phyloP scores from a whole-genome alignment of 768 basidiomycete species.

The Thelephora ganbajun region DNA sequence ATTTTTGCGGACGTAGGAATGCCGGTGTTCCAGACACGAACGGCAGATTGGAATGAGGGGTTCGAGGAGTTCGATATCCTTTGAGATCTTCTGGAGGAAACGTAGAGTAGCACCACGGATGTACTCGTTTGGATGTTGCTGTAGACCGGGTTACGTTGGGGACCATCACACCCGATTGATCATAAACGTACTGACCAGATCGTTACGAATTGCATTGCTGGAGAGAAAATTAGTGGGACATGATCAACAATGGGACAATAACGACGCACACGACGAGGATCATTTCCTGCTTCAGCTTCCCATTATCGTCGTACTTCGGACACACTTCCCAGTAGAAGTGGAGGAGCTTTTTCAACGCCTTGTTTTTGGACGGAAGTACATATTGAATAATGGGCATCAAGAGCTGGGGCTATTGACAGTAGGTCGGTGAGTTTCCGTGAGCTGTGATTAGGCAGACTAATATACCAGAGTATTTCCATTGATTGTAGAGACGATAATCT shows the following conservation, averaged over 20 bases:
- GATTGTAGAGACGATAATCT: slow-evolving; percentile 85
- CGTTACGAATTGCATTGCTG: slow-evolving; percentile 95
- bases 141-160: not conserved
- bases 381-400: slow-evolving; percentile 99
- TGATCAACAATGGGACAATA: slow-evolving; percentile 4
- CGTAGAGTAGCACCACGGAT: slow-evolving; percentile 96
- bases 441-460: slow-evolving; percentile 1
- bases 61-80: slow-evolving; percentile 88
- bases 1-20: slow-evolving; percentile 96
- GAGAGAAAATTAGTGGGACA: slow-evolving; percentile 2
- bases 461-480: slow-evolving; percentile 88
- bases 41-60: slow-evolving; percentile 91
- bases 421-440: slow-evolving; percentile 1
- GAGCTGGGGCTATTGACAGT: slow-evolving; percentile 50
- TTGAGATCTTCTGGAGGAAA: slow-evolving; percentile 89
- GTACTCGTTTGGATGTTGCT: slow-evolving; percentile 99
- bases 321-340: slow-evolving; percentile 98
- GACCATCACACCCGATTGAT: not conserved
- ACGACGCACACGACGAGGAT: slow-evolving; percentile 86
- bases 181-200: slow-evolving; percentile 51
- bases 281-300: slow-evolving; percentile 99
- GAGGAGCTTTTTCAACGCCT: slow-evolving; percentile 91
- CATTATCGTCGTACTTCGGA: slow-evolving; percentile 92
- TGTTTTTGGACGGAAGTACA: slow-evolving; percentile 89
- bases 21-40: slow-evolving; percentile 90